Percentiles rank a stretch among this genome's conserved stretches.
These are phyloP conservation scores for Paraconiothyrium brasiliense DNA, from an alignment of 2,329 filamentous ascomycete genomes.

Conservation along the genomic window DNA sequence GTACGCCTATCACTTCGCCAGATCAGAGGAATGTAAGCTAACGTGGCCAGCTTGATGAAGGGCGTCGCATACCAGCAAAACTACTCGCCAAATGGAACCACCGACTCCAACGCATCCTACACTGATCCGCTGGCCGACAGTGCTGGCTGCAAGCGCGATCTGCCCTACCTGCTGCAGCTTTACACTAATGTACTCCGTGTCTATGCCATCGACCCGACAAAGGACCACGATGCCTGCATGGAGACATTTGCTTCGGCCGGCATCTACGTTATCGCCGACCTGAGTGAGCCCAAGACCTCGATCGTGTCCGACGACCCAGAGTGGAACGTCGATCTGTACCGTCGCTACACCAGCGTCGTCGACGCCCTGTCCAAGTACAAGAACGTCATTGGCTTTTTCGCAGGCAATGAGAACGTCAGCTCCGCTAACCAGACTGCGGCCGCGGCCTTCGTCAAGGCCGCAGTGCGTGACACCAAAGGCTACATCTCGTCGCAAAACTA, in stretches of 20 bases:
- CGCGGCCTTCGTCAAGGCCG: constrained; percentile 95
- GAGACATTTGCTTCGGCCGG: constrained; percentile 78
- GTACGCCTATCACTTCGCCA: constrained; percentile 24
- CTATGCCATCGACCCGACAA: constrained; percentile 84
- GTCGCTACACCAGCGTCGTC: constrained; percentile 83
- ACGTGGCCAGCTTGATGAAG: constrained; percentile 72
- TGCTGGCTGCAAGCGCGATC: constrained; percentile 79
- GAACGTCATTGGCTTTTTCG: constrained; percentile 97
- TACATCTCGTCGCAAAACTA: constrained; percentile 84
- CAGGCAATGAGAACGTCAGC: constrained; percentile 97
- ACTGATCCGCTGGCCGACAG: constrained; percentile 83
- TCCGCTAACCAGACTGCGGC: constrained; percentile 84
- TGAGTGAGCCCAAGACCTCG: constrained; percentile 66
- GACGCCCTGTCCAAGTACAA: constrained; percentile 82
- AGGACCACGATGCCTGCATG: constrained; percentile 86
- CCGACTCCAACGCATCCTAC: constrained; percentile 63
- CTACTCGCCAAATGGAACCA: constrained; percentile 40
- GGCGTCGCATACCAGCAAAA: constrained; percentile 90
- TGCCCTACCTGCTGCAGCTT: constrained; percentile 81
- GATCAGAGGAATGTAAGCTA: constrained; percentile 12
- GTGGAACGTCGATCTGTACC: constrained; percentile 83
- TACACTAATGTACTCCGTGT: constrained; percentile 92
- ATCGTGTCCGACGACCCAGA: constrained; percentile 81
- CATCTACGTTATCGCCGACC: constrained; percentile 94
- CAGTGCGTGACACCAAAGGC: constrained; percentile 91